Evolutionary conservation across 2,329 filamentous ascomycete species (phyloP).

Genomic region (Talaromyces rugulosus): DNA sequence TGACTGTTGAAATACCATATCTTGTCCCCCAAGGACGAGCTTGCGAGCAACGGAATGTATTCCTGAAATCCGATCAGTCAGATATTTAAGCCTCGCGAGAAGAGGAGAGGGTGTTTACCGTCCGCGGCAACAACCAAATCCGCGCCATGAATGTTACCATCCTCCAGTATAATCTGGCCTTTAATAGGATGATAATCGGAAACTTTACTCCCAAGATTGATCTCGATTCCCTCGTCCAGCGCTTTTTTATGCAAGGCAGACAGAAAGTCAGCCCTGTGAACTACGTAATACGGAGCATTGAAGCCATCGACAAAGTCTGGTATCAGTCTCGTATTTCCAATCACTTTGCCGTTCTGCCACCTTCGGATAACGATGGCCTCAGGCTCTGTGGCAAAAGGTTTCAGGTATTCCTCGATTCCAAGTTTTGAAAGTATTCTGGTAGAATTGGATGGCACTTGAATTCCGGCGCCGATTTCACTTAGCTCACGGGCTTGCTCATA

Average conservation of each 20-base stretch:
- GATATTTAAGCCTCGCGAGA: neutral
- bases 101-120: neutral
- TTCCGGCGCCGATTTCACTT: conserved; percentile 15
- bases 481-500: conserved; percentile 13
- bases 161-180: neutral
- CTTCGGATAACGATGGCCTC: conserved; percentile 12
- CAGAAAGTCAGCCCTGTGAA: conserved; percentile 48
- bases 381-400: conserved; percentile 12
- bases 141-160: neutral
- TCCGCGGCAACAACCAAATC: conserved; percentile 12
- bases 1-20: conserved; percentile 40
- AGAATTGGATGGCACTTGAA: conserved; percentile 15
- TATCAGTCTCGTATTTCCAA: conserved; percentile 11
- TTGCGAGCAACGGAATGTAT: neutral
- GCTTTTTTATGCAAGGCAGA: neutral
- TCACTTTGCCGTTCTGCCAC: conserved; percentile 18
- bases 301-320: conserved; percentile 17
- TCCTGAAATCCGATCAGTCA: neutral
- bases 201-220: conserved; percentile 5
- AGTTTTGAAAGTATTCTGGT: conserved; percentile 14
- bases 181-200: neutral
- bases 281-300: conserved; percentile 40
- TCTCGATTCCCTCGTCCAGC: conserved; percentile 3
- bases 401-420: conserved; percentile 11
- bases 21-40: conserved; percentile 35